Evolutionary conservation across 2,329 filamentous ascomycete genomes (phyloP), one percentile per base, ranked within the genome.

Genomic region (Cytospora leucostoma): DNA sequence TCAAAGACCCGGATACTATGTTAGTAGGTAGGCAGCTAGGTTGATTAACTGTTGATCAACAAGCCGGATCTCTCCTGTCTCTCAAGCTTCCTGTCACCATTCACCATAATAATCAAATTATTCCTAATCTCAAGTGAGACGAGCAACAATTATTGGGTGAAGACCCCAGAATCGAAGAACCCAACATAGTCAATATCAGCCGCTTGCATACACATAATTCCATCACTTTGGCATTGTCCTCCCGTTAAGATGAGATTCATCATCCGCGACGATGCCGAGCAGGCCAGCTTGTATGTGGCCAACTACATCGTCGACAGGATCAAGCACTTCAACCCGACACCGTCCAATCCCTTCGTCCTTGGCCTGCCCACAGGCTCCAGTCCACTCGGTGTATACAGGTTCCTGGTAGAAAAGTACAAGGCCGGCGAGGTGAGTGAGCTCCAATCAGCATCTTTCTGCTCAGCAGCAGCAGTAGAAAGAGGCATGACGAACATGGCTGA

Each of bases 301-400:
- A 84, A 89, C 72, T 91, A 92, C 76, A 88, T 92, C 66, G 83
- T 91, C 75, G 87, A 88, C 70, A 85, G 88, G 66, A 91, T 92
- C 78, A 86, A 87, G 69, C 75, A 82, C 61, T 92, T 89, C 75
- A 79, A 79, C 33, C 88, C 89, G 3, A 88, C 87, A 1, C 78
- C 84, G 51, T 76, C 81, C 60, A 84, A 83, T 65, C 89, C 88
- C 0, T 92, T 92, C 71, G 88, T 92, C 1, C 82, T 92, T 40
- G 89, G 89, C 54, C 80, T 92, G 52, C 89, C 89, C 1, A 92
- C 89, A 6, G 89, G 89, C 56, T 90, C 87, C 70, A 90, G 85
- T 61, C 89, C 89, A 0, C 82, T 90, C 64, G 79, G 84, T 62
- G 85, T 92, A 70, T 92, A 92, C 79, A 83, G 84, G 70, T 80